Base-by-base conservation (phyloP, 2,329 filamentous ascomycete species). In the Alternaria arborescens region DNA sequence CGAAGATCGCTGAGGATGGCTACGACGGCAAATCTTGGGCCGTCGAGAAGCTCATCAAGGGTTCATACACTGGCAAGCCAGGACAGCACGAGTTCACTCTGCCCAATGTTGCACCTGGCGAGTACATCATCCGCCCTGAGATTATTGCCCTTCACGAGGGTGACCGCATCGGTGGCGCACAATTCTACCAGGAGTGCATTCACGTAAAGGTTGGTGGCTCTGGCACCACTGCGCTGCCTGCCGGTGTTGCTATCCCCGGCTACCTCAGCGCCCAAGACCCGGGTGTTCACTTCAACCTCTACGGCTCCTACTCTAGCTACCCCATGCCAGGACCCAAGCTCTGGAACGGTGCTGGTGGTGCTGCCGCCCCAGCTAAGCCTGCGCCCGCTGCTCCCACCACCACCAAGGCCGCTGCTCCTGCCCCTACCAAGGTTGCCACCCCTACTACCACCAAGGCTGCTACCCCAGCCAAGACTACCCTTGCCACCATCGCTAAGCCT, bases 161-260 rank as follows among this genome's bases (percentile, higher is more conserved):
- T 28, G 65, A 72, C 71, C 59, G 67, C 43, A 41, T 65, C 16
- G 71, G 70, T 47, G 80, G 80, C 50, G 79, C 80, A 18, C 81
- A 82, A 64, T 77, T 82, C 62, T 83, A 83, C 70, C 78, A 79
- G 71, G 77, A 78, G 65, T 82, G 79, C 69, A 73, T 80, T 20
- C 79, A 82, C 68, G 66, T 82, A 60, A 78, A 74, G 57, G 75
- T 82, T 43, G 74, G 71, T 32, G 74, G 72, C 12, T 69, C 69
- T 36, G 78, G 77, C 26, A 63, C 73, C 14, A 66, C 58, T 41
- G 63, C 63, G 43, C 76, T 79, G 10, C 77, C 78, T 14, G 74
- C 75, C 20, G 77, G 76, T 69, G 84, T 84, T 55, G 78, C 82
- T 72, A 81, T 85, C 72, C 79, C 82, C 30, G 76, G 77, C 28